Conservation (phyloP, 176 grass and related monocot genomes). For the Microstegium vimineum region DNA sequence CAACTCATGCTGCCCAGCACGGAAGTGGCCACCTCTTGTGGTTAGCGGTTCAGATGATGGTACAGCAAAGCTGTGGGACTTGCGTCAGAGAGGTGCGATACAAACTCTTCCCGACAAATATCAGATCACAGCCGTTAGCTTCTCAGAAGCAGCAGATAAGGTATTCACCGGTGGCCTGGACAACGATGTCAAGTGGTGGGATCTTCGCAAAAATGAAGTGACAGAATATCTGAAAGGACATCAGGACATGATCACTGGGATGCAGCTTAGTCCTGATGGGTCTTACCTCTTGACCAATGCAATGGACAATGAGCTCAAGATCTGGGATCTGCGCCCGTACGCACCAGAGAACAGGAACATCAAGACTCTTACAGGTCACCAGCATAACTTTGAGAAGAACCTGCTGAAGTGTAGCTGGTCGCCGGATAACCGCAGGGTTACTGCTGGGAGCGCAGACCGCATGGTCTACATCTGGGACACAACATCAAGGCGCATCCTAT, state of each 20-base stretch:
- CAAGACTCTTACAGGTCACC: constrained; percentile 89
- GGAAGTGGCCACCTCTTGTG: constrained; percentile 79
- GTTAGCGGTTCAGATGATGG: constrained; percentile 94
- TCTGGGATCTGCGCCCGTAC: constrained; percentile 99
- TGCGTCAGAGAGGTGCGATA: constrained; percentile 88
- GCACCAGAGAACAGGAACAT: constrained; percentile 92
- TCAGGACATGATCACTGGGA: constrained; percentile 95
- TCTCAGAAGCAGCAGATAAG: constrained; percentile 95
- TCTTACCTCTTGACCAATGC: constrained; percentile 94
- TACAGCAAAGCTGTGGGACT: constrained; percentile 95
- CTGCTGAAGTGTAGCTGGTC: constrained; percentile 95
- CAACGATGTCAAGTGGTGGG: constrained; percentile 98
- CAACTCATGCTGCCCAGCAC: constrained; percentile 88
- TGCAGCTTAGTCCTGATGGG: constrained; percentile 95
- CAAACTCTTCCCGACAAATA: constrained; percentile 98
- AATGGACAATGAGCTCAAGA: constrained; percentile 89
- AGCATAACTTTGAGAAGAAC: constrained; percentile 99
- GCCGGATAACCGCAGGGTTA: constrained; percentile 88
- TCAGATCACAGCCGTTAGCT: constrained; percentile 91
- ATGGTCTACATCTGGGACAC: constrained; percentile 99
- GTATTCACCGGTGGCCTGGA: constrained; percentile 88
- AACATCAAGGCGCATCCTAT: constrained; percentile 77
- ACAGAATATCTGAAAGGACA: constrained; percentile 81
- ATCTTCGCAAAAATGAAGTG: constrained; percentile 94
- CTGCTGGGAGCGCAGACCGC: constrained; percentile 84